phyloP scores from a whole-genome alignment of 805 yeast genomes.

The Candida palmyrensis region DNA sequence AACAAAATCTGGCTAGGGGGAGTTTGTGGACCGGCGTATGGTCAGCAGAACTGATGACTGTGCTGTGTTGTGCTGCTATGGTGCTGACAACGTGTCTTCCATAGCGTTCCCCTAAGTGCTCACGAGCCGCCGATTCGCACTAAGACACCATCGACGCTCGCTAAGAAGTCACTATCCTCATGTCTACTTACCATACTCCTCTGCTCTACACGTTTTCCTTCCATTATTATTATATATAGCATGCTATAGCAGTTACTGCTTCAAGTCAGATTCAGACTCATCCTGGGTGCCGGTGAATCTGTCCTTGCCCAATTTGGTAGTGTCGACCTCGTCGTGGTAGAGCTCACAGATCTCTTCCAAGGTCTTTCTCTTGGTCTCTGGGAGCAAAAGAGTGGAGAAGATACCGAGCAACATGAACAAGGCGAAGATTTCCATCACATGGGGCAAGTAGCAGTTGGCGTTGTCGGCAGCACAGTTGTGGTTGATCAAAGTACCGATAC shows the following conservation, averaged over 20 bases:
- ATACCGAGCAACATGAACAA: conserved; percentile 84
- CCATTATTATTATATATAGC: background rate
- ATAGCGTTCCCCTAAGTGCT: no score
- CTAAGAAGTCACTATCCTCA: no score
- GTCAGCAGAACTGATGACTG: no score
- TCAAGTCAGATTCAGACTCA: conserved; percentile 34
- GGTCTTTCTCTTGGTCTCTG: conserved; percentile 90
- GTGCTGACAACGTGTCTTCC: no score
- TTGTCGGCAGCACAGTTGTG: conserved; percentile 65
- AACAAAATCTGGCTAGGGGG: no score
- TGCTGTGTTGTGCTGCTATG: no score
- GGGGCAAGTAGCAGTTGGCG: conserved; percentile 76
- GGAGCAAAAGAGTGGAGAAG: conserved; percentile 59
- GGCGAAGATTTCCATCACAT: conserved; percentile 91
- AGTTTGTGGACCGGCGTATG: no score
- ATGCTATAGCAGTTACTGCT: conserved; percentile 10
- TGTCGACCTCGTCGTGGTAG: conserved; percentile 72
- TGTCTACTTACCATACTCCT: background rate
- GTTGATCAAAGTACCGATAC: conserved; percentile 76
- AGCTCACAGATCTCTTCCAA: conserved; percentile 78
- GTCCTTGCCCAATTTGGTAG: conserved; percentile 36
- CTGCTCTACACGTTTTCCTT: background rate
- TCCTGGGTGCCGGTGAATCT: conserved; percentile 26
- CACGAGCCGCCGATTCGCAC: no score
- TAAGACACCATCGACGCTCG: no score